Base-by-base conservation (phyloP, 768 basidiomycete genomes). In the Boletales sp. region DNA sequence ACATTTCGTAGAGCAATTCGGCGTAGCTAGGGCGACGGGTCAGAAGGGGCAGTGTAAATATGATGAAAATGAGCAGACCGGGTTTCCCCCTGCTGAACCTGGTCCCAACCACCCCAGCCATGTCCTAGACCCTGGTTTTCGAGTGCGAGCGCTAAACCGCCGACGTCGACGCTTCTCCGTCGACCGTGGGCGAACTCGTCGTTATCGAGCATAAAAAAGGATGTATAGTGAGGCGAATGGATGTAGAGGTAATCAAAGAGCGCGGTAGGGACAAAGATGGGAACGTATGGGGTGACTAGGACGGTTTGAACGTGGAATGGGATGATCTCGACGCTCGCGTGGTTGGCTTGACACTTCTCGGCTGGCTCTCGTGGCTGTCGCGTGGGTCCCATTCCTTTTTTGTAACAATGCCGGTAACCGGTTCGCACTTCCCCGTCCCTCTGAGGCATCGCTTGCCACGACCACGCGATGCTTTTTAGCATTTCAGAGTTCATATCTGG, bases 111-210 rank as follows among this genome's bases (percentile, higher is more conserved):
- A 36, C 83, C 77, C 86, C 89, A 87, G 34, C 87, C 87, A 60
- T 82, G 79, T 25, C 89, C 86, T 51, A 79, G 72, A 38, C 79
- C 81, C 41, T 67, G 72, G 56, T 79, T 80, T 50, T 72, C 74
- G 44, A 88, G 79, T 1, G 92, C 91, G 43, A 92, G 83, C 50
- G 85, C 82, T 51, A 97, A 78, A 31, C 93, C 94, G 12, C 94
- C 94, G 38, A 90, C 79, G 68, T 97, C 94, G 49, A 94, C 91
- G 64, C 89, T 93, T 41, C 89, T 74, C 46, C 93, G 75, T 51
- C 81, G 70, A 34, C 62, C 69, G 39, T 65, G 63, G 41, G 51
- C 42, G 30, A 46, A 57, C 33, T 67, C 69, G 44, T 68, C 65
- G 47, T 55, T 64, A 43, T 57, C 57, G 32, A 70, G 44, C 67